These are phyloP conservation scores for Fusarium bactridioides DNA, from an alignment of 2,329 filamentous ascomycete species.

Conservation along the genomic window DNA sequence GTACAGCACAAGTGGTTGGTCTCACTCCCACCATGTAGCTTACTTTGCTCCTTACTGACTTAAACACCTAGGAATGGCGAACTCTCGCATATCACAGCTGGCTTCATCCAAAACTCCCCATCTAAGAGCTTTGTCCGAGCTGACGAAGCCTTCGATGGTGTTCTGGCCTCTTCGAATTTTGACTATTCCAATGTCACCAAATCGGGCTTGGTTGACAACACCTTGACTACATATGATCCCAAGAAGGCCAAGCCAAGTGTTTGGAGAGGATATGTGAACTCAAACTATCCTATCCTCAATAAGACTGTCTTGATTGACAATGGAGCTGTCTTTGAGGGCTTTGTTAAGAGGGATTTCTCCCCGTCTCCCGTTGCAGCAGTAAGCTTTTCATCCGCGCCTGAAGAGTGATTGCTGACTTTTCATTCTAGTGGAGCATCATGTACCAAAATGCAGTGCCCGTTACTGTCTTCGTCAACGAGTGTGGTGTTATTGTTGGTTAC, in stretches of 20 bases:
- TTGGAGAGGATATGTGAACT: slow-evolving; percentile 48
- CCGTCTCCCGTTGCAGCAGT: slow-evolving; percentile 38
- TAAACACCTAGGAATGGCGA: slow-evolving; percentile 42
- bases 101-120: slow-evolving; percentile 48
- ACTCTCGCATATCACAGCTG: slow-evolving; percentile 50
- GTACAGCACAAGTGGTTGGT: slow-evolving; percentile 49
- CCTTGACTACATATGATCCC: slow-evolving; percentile 39
- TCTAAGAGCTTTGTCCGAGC: slow-evolving; percentile 41
- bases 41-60: neutral
- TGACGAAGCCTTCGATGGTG: slow-evolving; percentile 43
- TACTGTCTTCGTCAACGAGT: slow-evolving; percentile 47
- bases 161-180: slow-evolving; percentile 45
- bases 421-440: slow-evolving; percentile 47
- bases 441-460: slow-evolving; percentile 47
- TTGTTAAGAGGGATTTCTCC: slow-evolving; percentile 33
- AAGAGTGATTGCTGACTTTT: neutral
- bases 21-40: neutral
- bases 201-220: slow-evolving; percentile 49
- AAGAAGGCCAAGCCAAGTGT: slow-evolving; percentile 27
- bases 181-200: slow-evolving; percentile 48
- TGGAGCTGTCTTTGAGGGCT: slow-evolving; percentile 38
- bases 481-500: slow-evolving; percentile 47
- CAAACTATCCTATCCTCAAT: slow-evolving; percentile 48
- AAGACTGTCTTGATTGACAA: slow-evolving; percentile 40
- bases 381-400: neutral